phyloP scores from a whole-genome alignment of 441 rosid species.

The Populus hybrid region DNA sequence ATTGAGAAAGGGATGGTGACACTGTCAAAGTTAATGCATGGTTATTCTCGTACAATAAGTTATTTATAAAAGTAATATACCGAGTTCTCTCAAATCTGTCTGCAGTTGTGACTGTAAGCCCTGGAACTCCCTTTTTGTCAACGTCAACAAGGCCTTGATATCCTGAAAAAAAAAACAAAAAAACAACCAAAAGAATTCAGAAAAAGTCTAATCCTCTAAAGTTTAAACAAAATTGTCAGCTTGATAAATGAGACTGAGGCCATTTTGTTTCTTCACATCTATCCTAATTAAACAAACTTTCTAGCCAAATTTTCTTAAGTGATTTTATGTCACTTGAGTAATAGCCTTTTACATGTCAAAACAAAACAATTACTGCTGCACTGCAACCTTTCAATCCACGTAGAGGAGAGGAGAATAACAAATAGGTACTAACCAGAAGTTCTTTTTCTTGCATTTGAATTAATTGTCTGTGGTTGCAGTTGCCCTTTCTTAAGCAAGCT shows the following conservation, averaged over 20 bases:
- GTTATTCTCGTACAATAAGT: not conserved
- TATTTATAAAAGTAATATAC: slow-evolving; percentile 32
- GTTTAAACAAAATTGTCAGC: not conserved
- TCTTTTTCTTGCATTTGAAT: slow-evolving; percentile 70
- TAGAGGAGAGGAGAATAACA: slow-evolving; percentile 5
- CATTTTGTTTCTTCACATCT: not conserved
- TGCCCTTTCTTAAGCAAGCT: slow-evolving; percentile 40
- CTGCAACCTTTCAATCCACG: not conserved
- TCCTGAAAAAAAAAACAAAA: slow-evolving; percentile 40
- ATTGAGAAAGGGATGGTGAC: not conserved
- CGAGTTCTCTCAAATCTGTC: slow-evolving; percentile 56
- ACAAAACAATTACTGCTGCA: not conserved
- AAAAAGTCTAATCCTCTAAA: not conserved
- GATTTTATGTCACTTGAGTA: not conserved
- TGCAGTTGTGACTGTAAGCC: slow-evolving; percentile 57
- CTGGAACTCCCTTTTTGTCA: slow-evolving; percentile 64
- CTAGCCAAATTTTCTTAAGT: not conserved
- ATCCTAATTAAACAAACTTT: not conserved
- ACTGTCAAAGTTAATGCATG: not conserved
- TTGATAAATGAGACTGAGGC: not conserved
- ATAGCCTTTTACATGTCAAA: not conserved
- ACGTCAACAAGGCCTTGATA: slow-evolving; percentile 55
- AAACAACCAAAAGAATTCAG: not conserved
- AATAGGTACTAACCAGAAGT: slow-evolving; percentile 51
- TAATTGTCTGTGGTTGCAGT: slow-evolving; percentile 42